Evolutionary conservation across 2,329 filamentous ascomycete genomes (phyloP).

Genomic region (Chrysoporthe puriensis): DNA sequence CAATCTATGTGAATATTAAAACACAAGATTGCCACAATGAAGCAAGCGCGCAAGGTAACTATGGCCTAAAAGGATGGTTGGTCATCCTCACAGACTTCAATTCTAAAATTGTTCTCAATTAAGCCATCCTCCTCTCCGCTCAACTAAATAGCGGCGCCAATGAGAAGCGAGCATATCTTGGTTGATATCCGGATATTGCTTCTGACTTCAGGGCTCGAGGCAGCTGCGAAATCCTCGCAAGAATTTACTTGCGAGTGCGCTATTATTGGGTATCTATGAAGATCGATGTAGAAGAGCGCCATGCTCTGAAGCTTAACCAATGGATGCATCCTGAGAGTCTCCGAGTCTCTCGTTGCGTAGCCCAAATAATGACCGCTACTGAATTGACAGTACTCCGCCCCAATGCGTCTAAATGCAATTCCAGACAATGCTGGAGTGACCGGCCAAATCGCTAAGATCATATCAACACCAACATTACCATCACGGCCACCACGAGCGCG

Average conservation of each 20-base stretch:
- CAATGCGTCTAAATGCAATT: neutral
- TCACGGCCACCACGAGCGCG: conserved; percentile 22
- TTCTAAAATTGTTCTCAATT: no score
- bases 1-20: no score
- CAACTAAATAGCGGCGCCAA: no score
- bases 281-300: neutral
- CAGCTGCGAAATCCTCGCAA: neutral
- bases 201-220: no score
- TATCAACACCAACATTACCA: conserved; percentile 17
- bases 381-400: neutral
- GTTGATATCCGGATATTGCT: no score
- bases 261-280: neutral
- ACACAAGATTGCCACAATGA: neutral
- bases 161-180: no score
- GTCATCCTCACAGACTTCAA: no score
- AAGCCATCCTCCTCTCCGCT: no score
- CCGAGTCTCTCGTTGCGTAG: no score
- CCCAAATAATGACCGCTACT: no score
- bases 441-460: neutral
- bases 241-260: neutral
- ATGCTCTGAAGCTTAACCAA: neutral
- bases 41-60: no score
- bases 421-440: conserved; percentile 2
- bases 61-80: no score
- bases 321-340: neutral